A percentile compares a stretch with the other conserved stretches of the same genome.
These are phyloP conservation scores for Carallia brachiata DNA, from an alignment of 345 rosid genomes.

Conservation along the genomic window DNA sequence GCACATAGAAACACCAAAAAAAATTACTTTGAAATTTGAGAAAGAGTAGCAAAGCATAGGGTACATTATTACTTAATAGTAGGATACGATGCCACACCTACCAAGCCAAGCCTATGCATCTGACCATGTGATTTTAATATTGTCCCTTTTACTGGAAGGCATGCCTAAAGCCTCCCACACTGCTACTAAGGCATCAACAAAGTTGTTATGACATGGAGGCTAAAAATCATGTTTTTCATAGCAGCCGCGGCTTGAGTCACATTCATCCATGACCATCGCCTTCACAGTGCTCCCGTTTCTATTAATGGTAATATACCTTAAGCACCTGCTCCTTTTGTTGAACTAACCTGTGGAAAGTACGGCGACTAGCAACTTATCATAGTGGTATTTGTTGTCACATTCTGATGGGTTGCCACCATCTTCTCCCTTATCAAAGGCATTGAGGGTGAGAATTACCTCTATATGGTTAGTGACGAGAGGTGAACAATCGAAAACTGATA, in stretches of 20 bases:
- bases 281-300: slow-evolving; percentile 27
- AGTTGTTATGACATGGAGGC: slow-evolving; percentile 30
- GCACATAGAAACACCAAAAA: too few species aligned
- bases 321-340: slow-evolving; percentile 19
- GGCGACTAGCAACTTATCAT: slow-evolving; percentile 16
- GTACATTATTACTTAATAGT: too few species aligned
- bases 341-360: slow-evolving; percentile 37
- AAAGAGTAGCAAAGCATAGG: too few species aligned
- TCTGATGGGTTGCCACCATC: slow-evolving; percentile 27
- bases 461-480: slow-evolving; percentile 14
- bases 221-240: slow-evolving; percentile 25
- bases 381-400: slow-evolving; percentile 21
- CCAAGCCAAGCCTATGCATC: slow-evolving; percentile 21
- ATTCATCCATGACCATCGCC: slow-evolving; percentile 38
- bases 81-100: too few species aligned
- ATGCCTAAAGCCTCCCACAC: slow-evolving; percentile 42
- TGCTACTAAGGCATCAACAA: slow-evolving; percentile 29
- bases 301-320: slow-evolving; percentile 12
- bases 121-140: slow-evolving; percentile 30
- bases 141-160: slow-evolving; percentile 20
- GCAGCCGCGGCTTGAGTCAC: slow-evolving; percentile 32
- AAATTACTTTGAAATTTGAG: too few species aligned
- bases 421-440: slow-evolving; percentile 18
- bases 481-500: slow-evolving; percentile 25
- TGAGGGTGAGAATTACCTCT: slow-evolving; percentile 29